Evolutionary conservation across 202 grass and related monocot genomes (phyloP).

Genomic region (Eragrostis tef): DNA sequence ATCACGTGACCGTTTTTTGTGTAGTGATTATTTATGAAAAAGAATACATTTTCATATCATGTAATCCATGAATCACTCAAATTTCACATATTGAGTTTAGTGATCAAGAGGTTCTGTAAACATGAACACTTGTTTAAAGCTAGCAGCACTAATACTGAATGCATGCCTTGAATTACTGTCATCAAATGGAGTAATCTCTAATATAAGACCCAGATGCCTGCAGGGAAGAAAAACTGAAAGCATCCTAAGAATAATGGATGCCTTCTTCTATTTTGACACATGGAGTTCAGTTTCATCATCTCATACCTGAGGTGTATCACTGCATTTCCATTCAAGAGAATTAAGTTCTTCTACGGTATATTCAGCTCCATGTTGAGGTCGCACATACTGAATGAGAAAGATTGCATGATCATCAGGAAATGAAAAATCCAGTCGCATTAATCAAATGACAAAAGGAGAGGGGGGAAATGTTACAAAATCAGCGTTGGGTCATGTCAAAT

Average conservation of each 20-base stretch:
- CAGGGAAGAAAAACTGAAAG: slow-evolving; percentile 18
- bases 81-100: background rate
- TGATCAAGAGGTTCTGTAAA: background rate
- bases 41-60: background rate
- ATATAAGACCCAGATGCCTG: too few species aligned
- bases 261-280: slow-evolving; percentile 19
- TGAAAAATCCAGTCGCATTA: background rate
- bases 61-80: background rate
- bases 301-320: slow-evolving; percentile 55
- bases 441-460: too few species aligned
- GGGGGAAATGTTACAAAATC: background rate
- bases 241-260: background rate
- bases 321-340: slow-evolving; percentile 56
- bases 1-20: too few species aligned
- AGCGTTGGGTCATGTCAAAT: background rate
- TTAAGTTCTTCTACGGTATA: slow-evolving; percentile 52
- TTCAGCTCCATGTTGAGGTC: slow-evolving; percentile 53
- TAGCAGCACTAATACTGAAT: too few species aligned
- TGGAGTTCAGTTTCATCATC: slow-evolving; percentile 22
- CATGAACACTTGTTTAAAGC: background rate
- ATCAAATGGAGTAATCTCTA: background rate
- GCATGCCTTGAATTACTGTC: background rate
- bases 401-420: slow-evolving; percentile 7
- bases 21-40: slow-evolving; percentile 12
- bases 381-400: slow-evolving; percentile 45